Conservation (phyloP, 805 yeast species). For the Kurtzmaniella fragi region DNA sequence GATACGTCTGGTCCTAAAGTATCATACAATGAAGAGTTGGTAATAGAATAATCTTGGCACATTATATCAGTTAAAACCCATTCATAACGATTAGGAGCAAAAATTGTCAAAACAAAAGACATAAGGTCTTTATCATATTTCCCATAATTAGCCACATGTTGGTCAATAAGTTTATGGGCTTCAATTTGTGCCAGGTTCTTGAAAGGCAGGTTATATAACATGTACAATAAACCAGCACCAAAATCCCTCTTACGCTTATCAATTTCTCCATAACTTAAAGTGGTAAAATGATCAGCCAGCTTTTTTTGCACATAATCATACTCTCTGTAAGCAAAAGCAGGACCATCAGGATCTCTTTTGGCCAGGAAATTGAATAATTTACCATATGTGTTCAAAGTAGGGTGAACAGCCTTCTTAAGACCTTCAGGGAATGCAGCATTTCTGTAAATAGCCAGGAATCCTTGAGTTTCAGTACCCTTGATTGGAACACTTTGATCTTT, state of each 20-base stretch:
- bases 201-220: conserved; percentile 28
- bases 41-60: conserved; percentile 12
- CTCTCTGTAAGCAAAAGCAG: conserved; percentile 35
- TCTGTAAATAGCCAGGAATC: conserved; percentile 27
- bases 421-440: conserved; percentile 18
- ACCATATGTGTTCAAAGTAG: conserved; percentile 34
- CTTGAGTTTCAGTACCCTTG: conserved; percentile 15
- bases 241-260: conserved; percentile 39
- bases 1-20: conserved; percentile 16
- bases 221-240: conserved; percentile 46
- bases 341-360: conserved; percentile 16
- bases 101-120: conserved; percentile 12
- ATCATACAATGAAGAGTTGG: conserved; percentile 17
- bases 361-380: conserved; percentile 25
- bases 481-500: conserved; percentile 1
- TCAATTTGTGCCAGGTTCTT: conserved; percentile 13
- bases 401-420: conserved; percentile 22
- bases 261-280: conserved; percentile 39
- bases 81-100: conserved; percentile 15
- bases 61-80: conserved; percentile 9
- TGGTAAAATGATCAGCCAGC: conserved; percentile 32
- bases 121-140: conserved; percentile 17
- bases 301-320: conserved; percentile 27
- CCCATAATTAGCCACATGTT: conserved; percentile 21
- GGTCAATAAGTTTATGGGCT: conserved; percentile 23